A percentile compares a stretch with the other conserved stretches of the same genome.
These are phyloP conservation scores for Globisporangium cederbergense DNA, from an alignment of 352 stramenopile genomes.

Conservation along the genomic window DNA sequence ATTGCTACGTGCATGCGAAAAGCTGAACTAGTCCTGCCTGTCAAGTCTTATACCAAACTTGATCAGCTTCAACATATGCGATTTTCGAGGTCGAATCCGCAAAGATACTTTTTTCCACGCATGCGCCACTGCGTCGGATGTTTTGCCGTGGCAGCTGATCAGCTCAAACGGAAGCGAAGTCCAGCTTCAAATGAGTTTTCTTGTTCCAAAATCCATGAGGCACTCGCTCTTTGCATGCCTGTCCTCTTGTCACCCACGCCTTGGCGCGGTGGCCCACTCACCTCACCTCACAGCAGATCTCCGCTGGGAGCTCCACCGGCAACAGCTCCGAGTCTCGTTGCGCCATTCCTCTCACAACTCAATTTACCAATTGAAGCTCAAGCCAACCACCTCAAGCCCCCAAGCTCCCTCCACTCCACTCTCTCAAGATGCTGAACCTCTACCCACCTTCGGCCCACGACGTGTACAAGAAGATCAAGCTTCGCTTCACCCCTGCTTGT, in stretches of 20 bases:
- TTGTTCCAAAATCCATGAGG: not conserved
- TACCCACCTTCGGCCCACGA: constrained; percentile 59
- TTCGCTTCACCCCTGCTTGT: not conserved
- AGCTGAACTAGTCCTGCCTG: not conserved
- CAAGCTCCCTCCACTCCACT: not conserved
- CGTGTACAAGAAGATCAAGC: constrained; percentile 23
- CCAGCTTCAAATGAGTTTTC: not conserved
- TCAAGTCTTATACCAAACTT: not conserved
- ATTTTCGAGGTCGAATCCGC: not conserved
- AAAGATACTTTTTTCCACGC: not conserved
- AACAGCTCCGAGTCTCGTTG: not conserved
- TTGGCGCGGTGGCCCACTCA: too few relatives aligned
- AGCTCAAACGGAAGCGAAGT: not conserved
- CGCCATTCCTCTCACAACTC: not conserved
- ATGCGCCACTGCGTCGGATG: not conserved
- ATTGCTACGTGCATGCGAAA: not conserved
- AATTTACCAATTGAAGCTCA: not conserved
- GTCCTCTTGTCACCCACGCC: not conserved
- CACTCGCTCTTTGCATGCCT: not conserved
- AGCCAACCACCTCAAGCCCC: not conserved
- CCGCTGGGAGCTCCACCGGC: not conserved
- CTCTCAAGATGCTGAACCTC: constrained; percentile 50
- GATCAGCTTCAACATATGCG: not conserved
- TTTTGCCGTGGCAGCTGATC: not conserved
- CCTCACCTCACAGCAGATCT: too few relatives aligned